Percentiles rank a stretch among this genome's conserved stretches.
Conservation (phyloP, 2,329 filamentous ascomycete genomes). For the Dactylonectria estremocensis region DNA sequence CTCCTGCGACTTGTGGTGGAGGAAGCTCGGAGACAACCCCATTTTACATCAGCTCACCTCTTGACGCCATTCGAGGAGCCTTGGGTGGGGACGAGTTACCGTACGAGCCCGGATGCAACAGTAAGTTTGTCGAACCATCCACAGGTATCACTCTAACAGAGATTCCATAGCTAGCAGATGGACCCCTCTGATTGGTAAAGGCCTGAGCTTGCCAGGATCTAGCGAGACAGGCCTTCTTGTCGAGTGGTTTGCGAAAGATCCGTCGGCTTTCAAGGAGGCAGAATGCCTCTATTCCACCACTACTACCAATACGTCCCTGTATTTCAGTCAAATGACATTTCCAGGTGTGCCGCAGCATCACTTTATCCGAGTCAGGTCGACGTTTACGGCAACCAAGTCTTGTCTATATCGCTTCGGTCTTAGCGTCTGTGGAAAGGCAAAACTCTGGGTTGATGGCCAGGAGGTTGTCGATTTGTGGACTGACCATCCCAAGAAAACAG, state of each 20-base stretch:
- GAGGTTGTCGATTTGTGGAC: constrained; percentile 49
- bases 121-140: background rate
- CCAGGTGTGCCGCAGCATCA: constrained; percentile 1
- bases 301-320: constrained; percentile 16
- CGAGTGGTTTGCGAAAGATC: constrained; percentile 17
- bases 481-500: constrained; percentile 50
- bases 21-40: constrained; percentile 49
- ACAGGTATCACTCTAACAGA: no score
- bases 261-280: background rate
- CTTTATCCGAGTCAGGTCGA: background rate
- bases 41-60: constrained; percentile 49
- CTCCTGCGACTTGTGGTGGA: constrained; percentile 48
- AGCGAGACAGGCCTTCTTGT: background rate
- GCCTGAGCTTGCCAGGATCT: background rate
- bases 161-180: constrained; percentile 1
- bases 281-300: constrained; percentile 8
- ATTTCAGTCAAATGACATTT: constrained; percentile 5
- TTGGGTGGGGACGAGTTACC: constrained; percentile 27
- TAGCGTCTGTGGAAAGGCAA: constrained; percentile 43
- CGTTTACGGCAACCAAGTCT: background rate
- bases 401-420: background rate
- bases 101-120: constrained; percentile 13
- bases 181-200: constrained; percentile 3
- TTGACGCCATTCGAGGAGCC: constrained; percentile 45
- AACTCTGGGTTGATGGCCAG: constrained; percentile 51